Evolutionary conservation across 2,329 filamentous ascomycete species (phyloP), one percentile per base, ranked within the genome.

Genomic region (Calonectria pauciramosa): DNA sequence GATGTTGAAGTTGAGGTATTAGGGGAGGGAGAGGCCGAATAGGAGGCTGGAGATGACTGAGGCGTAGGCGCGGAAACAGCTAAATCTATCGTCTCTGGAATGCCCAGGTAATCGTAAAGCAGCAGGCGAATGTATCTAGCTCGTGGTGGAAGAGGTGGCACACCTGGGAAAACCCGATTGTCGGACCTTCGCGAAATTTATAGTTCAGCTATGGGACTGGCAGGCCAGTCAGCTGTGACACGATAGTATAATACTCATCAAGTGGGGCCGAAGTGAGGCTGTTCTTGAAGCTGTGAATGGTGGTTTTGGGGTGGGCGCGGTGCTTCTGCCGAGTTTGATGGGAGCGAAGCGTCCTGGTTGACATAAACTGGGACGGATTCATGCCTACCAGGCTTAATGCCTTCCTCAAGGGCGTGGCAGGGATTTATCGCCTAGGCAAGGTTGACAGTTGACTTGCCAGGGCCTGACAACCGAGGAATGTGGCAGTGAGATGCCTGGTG

Each of bases 251-350:
- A 68, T 68, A 36, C 36, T 72, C 64, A 73, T 72, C 34, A 26
- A 16, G 74, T 75, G 74, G 75, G 76, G 68, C 72, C 38, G 16
- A 75, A 80, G 74, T 79, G 76, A 79, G 79, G 80, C 77, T 80
- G 75, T 71, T 76, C 56, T 63, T 11, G 60, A 68, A 28, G 10
- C 38, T 36, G 67, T n/a, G 32, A 41, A 52, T 28, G 36, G 26
- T 56, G 14, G 14, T 26, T 52, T 20, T 49, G 13, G n/a, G 26
- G 28, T 65, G 38, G 44, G 41, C 28, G 41, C n/a, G 44, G 10
- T 32, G 41, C 41, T 65, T 30, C 28, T n/a, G 54, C 44, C 30
- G 32, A 38, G 32, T 44, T 41, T 18, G 44, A 36, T 28, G 47
- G 47, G 26, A 59, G 66, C 6, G 23, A 41, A 41, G 56, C 23